These are phyloP conservation scores for Paralagenidium karlingii DNA, from an alignment of 352 stramenopile species.

Conservation along the genomic window DNA sequence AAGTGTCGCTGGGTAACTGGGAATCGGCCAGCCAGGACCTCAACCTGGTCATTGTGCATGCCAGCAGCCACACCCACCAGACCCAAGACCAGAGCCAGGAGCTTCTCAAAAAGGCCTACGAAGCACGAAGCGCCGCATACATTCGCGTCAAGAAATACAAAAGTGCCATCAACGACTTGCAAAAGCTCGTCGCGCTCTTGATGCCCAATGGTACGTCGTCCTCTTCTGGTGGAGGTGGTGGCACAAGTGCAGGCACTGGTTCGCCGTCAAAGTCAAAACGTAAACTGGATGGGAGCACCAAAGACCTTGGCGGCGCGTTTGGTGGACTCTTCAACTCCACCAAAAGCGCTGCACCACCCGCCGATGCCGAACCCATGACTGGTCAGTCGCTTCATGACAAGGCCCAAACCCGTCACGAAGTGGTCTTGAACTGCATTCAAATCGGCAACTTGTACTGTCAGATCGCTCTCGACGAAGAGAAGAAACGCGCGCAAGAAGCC, in stretches of 20 bases:
- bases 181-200: slow-evolving; percentile 12
- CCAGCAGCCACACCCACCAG: no score
- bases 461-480: slow-evolving; percentile 28
- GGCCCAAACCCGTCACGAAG: no score
- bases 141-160: slow-evolving; percentile 21
- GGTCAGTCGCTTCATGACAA: no score
- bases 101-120: slow-evolving; percentile 12
- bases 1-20: slow-evolving; percentile 24
- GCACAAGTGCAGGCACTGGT: no score
- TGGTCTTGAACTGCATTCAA: slow-evolving; percentile 22
- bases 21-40: slow-evolving; percentile 26
- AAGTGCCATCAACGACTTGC: slow-evolving; percentile 33
- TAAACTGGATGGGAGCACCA: no score
- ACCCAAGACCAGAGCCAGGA: slow-evolving; percentile 15
- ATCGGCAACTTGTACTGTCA: slow-evolving; percentile 52
- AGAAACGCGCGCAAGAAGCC: slow-evolving; percentile 9
- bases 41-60: slow-evolving; percentile 23
- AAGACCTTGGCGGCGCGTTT: no score
- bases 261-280: no score
- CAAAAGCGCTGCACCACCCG: no score
- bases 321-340: no score
- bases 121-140: slow-evolving; percentile 19
- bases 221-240: no score
- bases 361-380: no score
- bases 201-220: no score